phyloP scores from a whole-genome alignment of 139 green algal genomes.

The Coelastrella sp. region DNA sequence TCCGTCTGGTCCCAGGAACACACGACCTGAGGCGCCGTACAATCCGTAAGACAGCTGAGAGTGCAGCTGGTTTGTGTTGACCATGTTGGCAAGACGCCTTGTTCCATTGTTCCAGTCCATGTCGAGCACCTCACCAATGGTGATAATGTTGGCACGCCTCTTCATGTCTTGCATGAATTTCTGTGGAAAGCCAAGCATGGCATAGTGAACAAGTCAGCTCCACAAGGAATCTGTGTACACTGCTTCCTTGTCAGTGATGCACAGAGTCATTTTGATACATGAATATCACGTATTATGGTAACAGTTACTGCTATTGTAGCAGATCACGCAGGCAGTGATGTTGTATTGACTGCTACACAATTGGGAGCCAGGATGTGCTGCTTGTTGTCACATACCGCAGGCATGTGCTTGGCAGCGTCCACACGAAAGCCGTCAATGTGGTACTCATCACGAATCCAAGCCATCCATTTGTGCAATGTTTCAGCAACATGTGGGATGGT shows the following conservation, averaged over 20 bases:
- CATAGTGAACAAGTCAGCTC: too few species aligned
- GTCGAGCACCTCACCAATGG: slow-evolving; percentile 23
- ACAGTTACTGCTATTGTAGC: too few species aligned
- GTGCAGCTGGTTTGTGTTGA: slow-evolving; percentile 1
- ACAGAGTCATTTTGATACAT: too few species aligned
- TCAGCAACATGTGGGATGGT: slow-evolving; percentile 19
- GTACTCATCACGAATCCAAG: slow-evolving; percentile 38
- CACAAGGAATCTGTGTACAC: too few species aligned
- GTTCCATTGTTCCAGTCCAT: slow-evolving; percentile 10
- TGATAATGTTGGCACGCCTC: not conserved
- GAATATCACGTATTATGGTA: too few species aligned
- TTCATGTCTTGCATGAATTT: slow-evolving; percentile 38
- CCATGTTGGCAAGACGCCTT: not conserved
- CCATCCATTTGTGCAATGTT: slow-evolving; percentile 26
- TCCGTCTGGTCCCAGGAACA: slow-evolving; percentile 32
- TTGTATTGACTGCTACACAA: not conserved
- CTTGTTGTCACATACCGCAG: not conserved
- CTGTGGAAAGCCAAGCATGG: not conserved
- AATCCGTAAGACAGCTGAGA: slow-evolving; percentile 44
- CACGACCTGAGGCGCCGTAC: not conserved
- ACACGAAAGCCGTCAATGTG: slow-evolving; percentile 44
- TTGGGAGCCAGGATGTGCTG: too few species aligned
- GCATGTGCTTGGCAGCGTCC: slow-evolving; percentile 45
- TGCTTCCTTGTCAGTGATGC: too few species aligned
- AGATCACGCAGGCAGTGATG: not conserved